Evolutionary conservation across 2,329 filamentous ascomycete species (phyloP).

Genomic region (Remersonia thermophila): DNA sequence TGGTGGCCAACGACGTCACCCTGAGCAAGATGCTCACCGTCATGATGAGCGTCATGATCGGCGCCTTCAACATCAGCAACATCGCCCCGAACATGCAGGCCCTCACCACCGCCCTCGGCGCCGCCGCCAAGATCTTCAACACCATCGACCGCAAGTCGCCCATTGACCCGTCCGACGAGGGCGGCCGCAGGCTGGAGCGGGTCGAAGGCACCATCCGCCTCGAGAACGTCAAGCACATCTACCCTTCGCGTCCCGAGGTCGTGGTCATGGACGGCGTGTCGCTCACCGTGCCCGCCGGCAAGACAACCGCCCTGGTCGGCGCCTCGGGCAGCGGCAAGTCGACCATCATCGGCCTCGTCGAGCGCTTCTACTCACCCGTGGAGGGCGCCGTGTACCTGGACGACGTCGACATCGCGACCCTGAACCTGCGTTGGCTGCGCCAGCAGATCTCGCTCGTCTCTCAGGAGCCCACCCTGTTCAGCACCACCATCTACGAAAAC

Average conservation of each 20-base stretch:
- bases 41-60: conserved; percentile 83
- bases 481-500: conserved; percentile 78
- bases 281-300: conserved; percentile 71
- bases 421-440: conserved; percentile 84
- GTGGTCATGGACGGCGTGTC: conserved; percentile 76
- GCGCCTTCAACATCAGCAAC: conserved; percentile 81
- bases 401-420: conserved; percentile 63
- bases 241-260: conserved; percentile 84
- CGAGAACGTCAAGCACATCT: conserved; percentile 77
- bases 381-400: conserved; percentile 69
- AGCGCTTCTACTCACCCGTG: conserved; percentile 89
- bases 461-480: conserved; percentile 85
- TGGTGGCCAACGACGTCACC: conserved; percentile 52
- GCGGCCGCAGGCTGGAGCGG: conserved; percentile 59
- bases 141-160: conserved; percentile 85
- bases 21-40: conserved; percentile 70
- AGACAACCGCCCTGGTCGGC: conserved; percentile 85
- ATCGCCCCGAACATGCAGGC: conserved; percentile 77
- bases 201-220: conserved; percentile 72
- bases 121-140: conserved; percentile 81
- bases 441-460: conserved; percentile 87
- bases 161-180: conserved; percentile 60
- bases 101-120: conserved; percentile 71
- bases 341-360: conserved; percentile 84
- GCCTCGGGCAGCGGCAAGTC: conserved; percentile 91